Evolutionary conservation across 345 rosid species (phyloP), one percentile per base, ranked within the genome.

Genomic region (Durio zibethinus): DNA sequence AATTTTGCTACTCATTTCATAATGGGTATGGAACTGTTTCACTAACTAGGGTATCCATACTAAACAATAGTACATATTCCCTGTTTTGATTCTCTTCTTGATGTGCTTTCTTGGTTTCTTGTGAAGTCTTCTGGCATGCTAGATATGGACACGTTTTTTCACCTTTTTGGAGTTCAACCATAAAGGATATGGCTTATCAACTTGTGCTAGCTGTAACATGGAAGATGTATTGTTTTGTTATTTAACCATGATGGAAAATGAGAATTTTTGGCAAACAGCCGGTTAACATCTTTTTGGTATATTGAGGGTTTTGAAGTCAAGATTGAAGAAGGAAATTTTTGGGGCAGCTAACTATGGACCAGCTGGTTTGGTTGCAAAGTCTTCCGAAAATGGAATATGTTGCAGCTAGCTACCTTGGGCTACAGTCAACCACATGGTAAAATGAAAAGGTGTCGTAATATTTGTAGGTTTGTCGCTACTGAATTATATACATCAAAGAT

Each of bases 61-160:
- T 15, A 15, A 40, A 48, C 15, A 50, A 18, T 36, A 56, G 59
- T 76, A 54, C 20, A 68, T 71, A 29, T 76, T 79, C 74, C 23
- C 48, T 74, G 50, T 60, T 66, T 73, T 79, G 80, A 74, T 81
- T 79, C 54, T 62, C 71, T 80, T 80, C 75, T 72, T 61, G 74
- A 67, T 77, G 71, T 67, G 40, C 66, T 69, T 64, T 73, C 70
- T 47, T 29, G 64, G 59, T 43, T n/a, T n/a, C 69, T 43, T 60
- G 73, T 71, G 63, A 57, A 36, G 31, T 72, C 56, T 69, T 59
- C 36, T 36, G 25, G 6, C 56, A 10, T 56, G 23, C 14, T 56
- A 15, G 42, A 57, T 73, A 10, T 36, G 7, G 66, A 7, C 62
- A 45, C 14, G 12, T 33, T 65, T 73, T 18, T 57, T 52, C 42